Evolutionary conservation across 371 early-diverging fungal genomes (phyloP), one percentile per base, ranked within the genome.

Genomic region (Blakeslea trispora): DNA sequence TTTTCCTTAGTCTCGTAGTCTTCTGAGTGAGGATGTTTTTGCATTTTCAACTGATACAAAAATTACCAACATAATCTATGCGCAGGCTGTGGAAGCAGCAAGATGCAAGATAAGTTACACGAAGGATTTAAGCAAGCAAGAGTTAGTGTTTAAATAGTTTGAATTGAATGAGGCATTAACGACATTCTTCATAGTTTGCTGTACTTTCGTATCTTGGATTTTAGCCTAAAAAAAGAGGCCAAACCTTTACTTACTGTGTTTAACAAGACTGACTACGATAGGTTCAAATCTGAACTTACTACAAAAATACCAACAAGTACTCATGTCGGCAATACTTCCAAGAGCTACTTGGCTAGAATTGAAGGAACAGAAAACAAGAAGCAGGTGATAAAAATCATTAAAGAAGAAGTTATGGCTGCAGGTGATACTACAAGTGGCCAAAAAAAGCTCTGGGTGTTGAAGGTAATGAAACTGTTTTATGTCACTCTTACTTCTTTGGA

Each of bases 131-230:
- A 24, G 41, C 39, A 52, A 43, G 17, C 53, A 52, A 52, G 18
- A 52, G 31, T 52, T 8, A 52, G 53, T 52, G 31, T 43, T 14
- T 52, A 10, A 24, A 42, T 17, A 32, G 2, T 42, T 52, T 24
- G 41, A 42, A 24, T 24, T 28, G 28, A 32, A 32, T 19, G 32
- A 24, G 3, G 31, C 18, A 24, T 52, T 52, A 28, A 28, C 28
- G 28, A 28, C 28, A 28, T 28, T 28, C 28, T 52, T 22, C 28
- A 43, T 28, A 52, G 53, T 19, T 17, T 52, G 31, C 41, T 52
- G 28, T 52, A 43, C n/a, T 52, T 52, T 32, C 8, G 53, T 17
- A 52, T 52, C 31, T 28, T 52, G 15, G 53, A 52, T n/a, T 52
- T 43, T 32, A 31, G 19, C 3, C 18, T n/a, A 32, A 52, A 41